Evolutionary conservation across 2,329 filamentous ascomycete species (phyloP), one percentile per base, ranked within the genome.

Genomic region (Coniochaeta sp.): DNA sequence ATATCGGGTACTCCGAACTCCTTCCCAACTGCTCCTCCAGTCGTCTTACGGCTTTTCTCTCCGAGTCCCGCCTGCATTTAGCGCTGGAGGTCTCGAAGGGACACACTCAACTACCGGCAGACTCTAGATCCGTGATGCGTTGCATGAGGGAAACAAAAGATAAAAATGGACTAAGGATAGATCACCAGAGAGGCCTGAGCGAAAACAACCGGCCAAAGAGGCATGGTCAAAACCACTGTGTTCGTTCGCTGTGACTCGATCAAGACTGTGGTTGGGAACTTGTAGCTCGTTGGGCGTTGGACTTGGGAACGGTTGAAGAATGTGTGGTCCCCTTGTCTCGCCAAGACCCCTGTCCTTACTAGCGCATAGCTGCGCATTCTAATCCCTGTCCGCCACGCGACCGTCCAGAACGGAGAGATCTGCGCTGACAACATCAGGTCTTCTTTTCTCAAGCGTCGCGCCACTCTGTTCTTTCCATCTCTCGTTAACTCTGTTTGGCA

Each of bases 301-400:
- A 22, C n/a, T n/a, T n/a, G n/a, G 6, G 5, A 7, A 22, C 16
- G 33, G 14, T 3, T 3, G 6, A 42, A 26, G 38, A n/a, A n/a
- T n/a, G n/a, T 5, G 14, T 12, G 31, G 6, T 6, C 14, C 20
- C 38, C 38, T 14, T 42, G 8, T 38, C 8, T 4, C 12, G 33
- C 33, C 8, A 26, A 24, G 18, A 6, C 8, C 38, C 38, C n/a
- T 24, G 38, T 26, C 38, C 38, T 12, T 42, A 22, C 20, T 26
- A 42, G 38, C 20, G 38, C 38, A 42, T 42, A n/a, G 14, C 18
- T 42, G 38, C 18, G 20, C 20, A 42, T 42, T 26, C 20, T 26
- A 26, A 42, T 42, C 38, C 38, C 38, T 42, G 38, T 26, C 38
- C 18, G 38, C 38, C 38, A 42, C 38, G 38, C 38, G 38, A 42